Base-by-base conservation (phyloP, 1,284 basidiomycete species). In the Malassezia vespertilionis region DNA sequence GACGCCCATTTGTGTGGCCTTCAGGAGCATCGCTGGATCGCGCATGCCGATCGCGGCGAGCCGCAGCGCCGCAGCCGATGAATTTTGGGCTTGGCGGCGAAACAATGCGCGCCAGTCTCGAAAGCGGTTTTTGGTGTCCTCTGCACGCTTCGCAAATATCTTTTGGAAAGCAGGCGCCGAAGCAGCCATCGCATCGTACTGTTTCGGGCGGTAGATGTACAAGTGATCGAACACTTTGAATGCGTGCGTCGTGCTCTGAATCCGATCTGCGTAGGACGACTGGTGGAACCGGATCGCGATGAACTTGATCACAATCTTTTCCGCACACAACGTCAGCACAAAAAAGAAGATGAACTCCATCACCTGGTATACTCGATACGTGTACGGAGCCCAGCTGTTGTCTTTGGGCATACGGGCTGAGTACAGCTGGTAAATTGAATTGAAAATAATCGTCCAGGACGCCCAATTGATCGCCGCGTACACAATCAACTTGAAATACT, bases 201-300 rank as follows among this genome's bases (percentile, higher is more conserved):
- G 11, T 14, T 32, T 27, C n/a, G 83, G 84, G 30, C 78, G 78
- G 69, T 82, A 82, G 49, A 78, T 73, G 32, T 82, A 78, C 26
- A 86, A 76, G 56, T 76, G 76, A 69, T 86, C 83, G 46, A 86
- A 77, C 27, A 79, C 78, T 17, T 70, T 69, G 20, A 85, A 75
- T 3, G 79, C 74, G 40, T 75, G 71, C 36, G 75, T 73, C 2
- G 84, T 75, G 17, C 74, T 72, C 9, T 79, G 76, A 12, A 84
- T 74, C 42, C 83, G 82, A 28, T 86, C 83, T 53, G 77, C 77
- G 63, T 80, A 86, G 11, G 84, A 84, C 7, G 78, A 81, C 35
- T 75, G 77, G 65, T 86, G 84, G 72, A 86, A 86, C 15, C 54
- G 56, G 46, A 67, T 63, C 42, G 65, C 61, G 24, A 67, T 65